Evolutionary conservation across 2,329 filamentous ascomycete species (phyloP), one percentile per base, ranked within the genome.

Genomic region (Davidsoniella neocaledoniae): DNA sequence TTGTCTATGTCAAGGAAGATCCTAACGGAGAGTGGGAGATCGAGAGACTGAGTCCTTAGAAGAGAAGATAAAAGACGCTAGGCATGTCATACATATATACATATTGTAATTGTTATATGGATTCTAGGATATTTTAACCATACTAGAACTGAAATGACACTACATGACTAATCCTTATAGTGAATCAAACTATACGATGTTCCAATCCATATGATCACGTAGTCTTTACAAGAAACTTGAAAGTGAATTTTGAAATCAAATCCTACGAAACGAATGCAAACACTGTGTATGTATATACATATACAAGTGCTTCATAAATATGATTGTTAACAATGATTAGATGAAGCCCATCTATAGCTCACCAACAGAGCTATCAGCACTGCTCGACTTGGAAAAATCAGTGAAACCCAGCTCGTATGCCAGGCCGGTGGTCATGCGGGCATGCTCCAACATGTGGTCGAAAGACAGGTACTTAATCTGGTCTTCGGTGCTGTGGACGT

Each of bases 401-500:
- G 83, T 79, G 66, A 85, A 84, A 2, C 81, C 65, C 33, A 72
- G 57, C 61, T 73, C 70, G 48, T 71, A 72, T 2, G 62, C 62
- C 53, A 69, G 71, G 0, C 67, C 69, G 16, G 69, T 58, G 5
- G 67, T 70, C 57, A 72, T 59, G 59, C 66, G 66, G 25, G 74
- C 76, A 59, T 82, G 78, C 64, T 82, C 74, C 10, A 79, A 63
- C 68, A 81, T 77, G 61, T 82, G 78, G 56, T 74, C 69, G 59
- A 80, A 81, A 58, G 70, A 79, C 52, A 88, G 65, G 55, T 77
- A 79, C 59, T 81, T 72, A 55, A 87, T 76, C 58, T 75, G 76
- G 60, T 88, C 84, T 53, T 80, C 73, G 0, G 79, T 79, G 0
- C 77, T 77, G 65, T 88, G 83, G 55, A 88, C 87, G 62, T 79